Evolutionary conservation across 1,139 yeast species (phyloP), one percentile per base, ranked within the genome.

Genomic region (Debaryomyces robertsiae): DNA sequence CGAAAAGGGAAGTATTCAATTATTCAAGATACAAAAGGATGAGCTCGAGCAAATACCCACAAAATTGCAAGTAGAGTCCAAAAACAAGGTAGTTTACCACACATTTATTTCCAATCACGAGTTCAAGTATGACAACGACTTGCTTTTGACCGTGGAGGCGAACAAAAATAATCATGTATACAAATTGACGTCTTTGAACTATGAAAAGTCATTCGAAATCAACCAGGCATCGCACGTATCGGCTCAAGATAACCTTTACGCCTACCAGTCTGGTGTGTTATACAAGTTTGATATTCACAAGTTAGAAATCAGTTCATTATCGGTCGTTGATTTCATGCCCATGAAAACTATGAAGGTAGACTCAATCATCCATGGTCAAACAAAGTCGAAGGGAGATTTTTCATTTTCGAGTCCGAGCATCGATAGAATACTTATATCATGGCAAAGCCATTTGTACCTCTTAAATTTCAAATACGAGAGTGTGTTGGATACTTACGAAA

Each of bases 401-500:
- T 58, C 75, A 2, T 50, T 70, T 30, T 41, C 46, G 15, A 54
- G 73, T 9, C 73, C 75, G 3, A 67, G 79, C 31, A 60, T 70
- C 9, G 78, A 75, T 49, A 63, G 84, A 51, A 46, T 77, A 11
- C 54, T 77, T 10, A 46, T 78, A 9, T 61, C 78, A 0, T 60
- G 61, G 39, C 65, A 65, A 14, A 61, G 66, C 40, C 62, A 65
- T 39, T 55, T 77, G 31, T 65, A 66, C 34, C 57, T 78, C 36
- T 48, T 78, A 38, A 80, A 77, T 51, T 60, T 67, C 48, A 68
- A 69, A 45, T 75, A 58, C 48, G 67, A 65, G 27, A 69, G 80
- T 37, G 50, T 74, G 32, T 61, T 78, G 46, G 72, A 71, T 25
- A 60, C 67, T 4, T 64, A 65, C 36, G 47, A 49, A 39, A 50